phyloP scores from a whole-genome alignment of 257 asterid species.

The Solanum chiquidenum region DNA sequence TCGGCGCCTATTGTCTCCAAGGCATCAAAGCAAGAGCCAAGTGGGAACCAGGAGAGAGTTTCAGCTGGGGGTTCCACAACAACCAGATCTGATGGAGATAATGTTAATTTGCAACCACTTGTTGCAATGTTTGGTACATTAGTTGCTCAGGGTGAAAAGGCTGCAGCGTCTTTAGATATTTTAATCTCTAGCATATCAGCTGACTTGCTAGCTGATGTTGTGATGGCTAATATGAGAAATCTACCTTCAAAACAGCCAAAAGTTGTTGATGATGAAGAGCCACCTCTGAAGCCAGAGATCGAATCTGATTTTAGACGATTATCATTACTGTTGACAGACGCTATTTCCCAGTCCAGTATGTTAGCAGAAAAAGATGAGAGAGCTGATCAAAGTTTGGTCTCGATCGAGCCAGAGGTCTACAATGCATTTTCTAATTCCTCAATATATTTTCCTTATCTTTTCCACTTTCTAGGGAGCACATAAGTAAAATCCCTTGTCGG shows the following conservation, averaged over 20 bases:
- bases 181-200: conserved; percentile 94
- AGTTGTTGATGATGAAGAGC: conserved; percentile 49
- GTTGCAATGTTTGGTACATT: conserved; percentile 88
- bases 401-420: conserved; percentile 49
- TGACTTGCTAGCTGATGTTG: conserved; percentile 93
- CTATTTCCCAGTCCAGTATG: conserved; percentile 36
- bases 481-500: not conserved
- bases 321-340: conserved; percentile 43
- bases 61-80: conserved; percentile 33
- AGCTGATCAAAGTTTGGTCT: conserved; percentile 26
- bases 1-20: conserved; percentile 30
- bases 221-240: conserved; percentile 73
- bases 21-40: conserved; percentile 32
- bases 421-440: conserved; percentile 4
- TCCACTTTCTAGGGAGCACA: not conserved
- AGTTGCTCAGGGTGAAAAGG: conserved; percentile 97
- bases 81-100: conserved; percentile 38
- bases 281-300: conserved; percentile 15
- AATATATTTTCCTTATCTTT: not conserved
- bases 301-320: conserved; percentile 56
- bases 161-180: conserved; percentile 69
- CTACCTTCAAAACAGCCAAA: conserved; percentile 50
- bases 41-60: conserved; percentile 23
- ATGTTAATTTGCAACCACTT: conserved; percentile 89
- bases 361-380: conserved; percentile 21